Percentiles rank a stretch among this genome's conserved stretches.
Evolutionary conservation across 2,329 filamentous ascomycete genomes (phyloP).

Genomic region (Spiromastix sp.): DNA sequence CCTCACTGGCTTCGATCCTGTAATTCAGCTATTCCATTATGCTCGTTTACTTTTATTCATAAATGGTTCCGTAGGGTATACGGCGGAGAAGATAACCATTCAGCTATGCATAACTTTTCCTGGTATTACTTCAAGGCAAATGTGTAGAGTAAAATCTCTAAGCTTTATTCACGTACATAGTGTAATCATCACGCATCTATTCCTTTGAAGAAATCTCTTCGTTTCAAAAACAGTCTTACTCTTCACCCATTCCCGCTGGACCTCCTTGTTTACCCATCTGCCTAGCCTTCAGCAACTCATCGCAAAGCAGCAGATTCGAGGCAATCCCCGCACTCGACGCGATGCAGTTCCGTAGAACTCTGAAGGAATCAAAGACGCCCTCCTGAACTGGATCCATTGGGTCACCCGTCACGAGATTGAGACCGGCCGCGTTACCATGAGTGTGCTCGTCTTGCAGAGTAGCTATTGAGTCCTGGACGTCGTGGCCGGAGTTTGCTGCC

Average conservation of each 20-base stretch:
- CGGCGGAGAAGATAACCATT: background rate
- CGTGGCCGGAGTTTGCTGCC: constrained; percentile 89
- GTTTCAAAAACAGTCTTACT: constrained; percentile 19
- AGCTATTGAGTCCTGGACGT: constrained; percentile 90
- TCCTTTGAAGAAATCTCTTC: background rate
- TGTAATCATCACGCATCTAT: background rate
- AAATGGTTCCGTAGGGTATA: too few species aligned
- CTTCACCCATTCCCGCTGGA: constrained; percentile 33
- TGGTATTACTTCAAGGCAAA: background rate
- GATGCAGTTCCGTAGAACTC: constrained; percentile 85
- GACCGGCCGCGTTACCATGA: constrained; percentile 75
- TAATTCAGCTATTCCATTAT: too few species aligned
- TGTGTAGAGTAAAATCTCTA: too few species aligned
- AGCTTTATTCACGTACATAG: too few species aligned
- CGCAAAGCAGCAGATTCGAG: constrained; percentile 86
- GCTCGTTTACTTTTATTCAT: too few species aligned
- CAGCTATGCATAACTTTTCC: background rate
- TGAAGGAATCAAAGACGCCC: constrained; percentile 92
- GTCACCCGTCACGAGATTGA: constrained; percentile 77
- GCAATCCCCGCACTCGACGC: constrained; percentile 92
- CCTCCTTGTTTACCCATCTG: constrained; percentile 61
- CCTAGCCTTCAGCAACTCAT: constrained; percentile 93
- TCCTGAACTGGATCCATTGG: constrained; percentile 91
- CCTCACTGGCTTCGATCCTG: too few species aligned
- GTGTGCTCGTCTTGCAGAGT: constrained; percentile 73